Conservation (phyloP, 495 filamentous ascomycete genomes). For the Schizothecium vesticola region DNA sequence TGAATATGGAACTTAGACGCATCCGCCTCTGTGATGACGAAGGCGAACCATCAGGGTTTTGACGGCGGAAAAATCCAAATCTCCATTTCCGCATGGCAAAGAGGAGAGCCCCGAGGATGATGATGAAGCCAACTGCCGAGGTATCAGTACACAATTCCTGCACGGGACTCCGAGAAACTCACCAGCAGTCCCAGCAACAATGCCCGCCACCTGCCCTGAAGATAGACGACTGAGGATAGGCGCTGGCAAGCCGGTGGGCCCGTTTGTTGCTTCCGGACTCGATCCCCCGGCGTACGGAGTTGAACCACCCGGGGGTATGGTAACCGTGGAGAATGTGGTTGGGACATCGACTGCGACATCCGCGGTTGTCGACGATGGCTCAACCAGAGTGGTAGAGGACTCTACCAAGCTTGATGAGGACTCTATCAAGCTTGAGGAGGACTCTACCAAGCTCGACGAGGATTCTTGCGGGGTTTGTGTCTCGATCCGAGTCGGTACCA, state of each 20-base stretch:
- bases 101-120: background rate
- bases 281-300: background rate
- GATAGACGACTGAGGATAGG: background rate
- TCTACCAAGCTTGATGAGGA: background rate
- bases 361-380: background rate
- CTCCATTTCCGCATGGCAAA: background rate
- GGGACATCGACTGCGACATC: background rate
- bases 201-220: background rate
- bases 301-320: background rate
- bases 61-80: background rate
- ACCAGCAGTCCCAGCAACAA: background rate
- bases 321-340: background rate
- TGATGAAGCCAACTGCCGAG: background rate
- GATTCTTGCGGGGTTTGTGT: background rate
- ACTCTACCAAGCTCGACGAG: background rate
- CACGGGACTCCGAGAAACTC: background rate
- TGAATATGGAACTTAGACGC: background rate
- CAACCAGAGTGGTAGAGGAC: background rate
- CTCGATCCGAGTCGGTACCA: background rate
- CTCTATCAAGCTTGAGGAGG: background rate
- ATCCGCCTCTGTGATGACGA: background rate
- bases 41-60: background rate
- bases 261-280: background rate
- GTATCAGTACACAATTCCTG: background rate
- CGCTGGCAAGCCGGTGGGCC: background rate